Conservation (phyloP, 1,284 basidiomycete species). For the Cerrena zonata region DNA sequence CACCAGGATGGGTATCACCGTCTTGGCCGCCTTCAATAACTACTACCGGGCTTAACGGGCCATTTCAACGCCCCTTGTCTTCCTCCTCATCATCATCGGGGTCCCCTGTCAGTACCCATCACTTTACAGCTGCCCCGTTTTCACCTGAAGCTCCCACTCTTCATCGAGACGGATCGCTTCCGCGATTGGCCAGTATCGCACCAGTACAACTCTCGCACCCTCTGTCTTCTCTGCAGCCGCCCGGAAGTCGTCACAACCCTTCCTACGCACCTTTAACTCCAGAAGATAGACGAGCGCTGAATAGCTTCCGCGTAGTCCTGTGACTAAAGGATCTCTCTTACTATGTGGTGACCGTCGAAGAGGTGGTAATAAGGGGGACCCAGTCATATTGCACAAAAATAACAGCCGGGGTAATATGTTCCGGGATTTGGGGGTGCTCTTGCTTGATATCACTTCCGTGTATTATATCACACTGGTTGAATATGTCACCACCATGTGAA, state of each 20-base stretch:
- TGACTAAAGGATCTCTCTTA: slow-evolving; percentile 9
- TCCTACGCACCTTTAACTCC: slow-evolving; percentile 27
- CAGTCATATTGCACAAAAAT: neutral
- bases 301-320: slow-evolving; percentile 29
- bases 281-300: slow-evolving; percentile 28
- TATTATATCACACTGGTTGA: too few species aligned
- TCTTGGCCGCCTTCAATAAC: slow-evolving; percentile 22
- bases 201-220: slow-evolving; percentile 22
- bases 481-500: too few species aligned
- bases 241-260: slow-evolving; percentile 17
- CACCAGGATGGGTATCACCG: slow-evolving; percentile 23
- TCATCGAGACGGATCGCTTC: slow-evolving; percentile 28
- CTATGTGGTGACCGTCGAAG: neutral
- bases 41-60: slow-evolving; percentile 25
- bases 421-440: neutral
- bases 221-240: slow-evolving; percentile 16
- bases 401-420: neutral
- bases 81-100: slow-evolving; percentile 29
- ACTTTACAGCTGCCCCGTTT: slow-evolving; percentile 10
- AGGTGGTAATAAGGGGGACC: neutral
- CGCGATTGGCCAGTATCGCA: slow-evolving; percentile 39
- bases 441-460: neutral
- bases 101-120: slow-evolving; percentile 21
- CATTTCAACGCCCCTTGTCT: slow-evolving; percentile 29
- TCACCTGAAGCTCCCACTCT: neutral